Conservation (phyloP, 768 basidiomycete genomes). For the Lanmaoa pseudosensibilis region DNA sequence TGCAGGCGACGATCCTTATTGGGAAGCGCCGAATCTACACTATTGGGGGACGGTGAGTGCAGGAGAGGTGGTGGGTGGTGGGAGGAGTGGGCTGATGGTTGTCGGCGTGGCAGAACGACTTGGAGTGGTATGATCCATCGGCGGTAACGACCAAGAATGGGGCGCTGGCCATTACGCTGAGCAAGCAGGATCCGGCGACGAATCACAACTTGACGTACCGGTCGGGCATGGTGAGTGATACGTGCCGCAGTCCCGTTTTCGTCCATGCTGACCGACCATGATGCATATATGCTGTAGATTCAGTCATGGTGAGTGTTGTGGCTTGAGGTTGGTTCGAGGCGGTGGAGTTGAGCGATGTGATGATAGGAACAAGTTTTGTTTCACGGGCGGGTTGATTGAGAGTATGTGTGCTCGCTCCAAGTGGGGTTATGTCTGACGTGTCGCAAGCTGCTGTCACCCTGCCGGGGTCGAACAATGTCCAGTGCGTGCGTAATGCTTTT, state of each 20-base stretch:
- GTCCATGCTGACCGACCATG: conserved; percentile 28
- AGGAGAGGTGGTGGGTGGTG: no score
- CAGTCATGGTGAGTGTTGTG: conserved; percentile 29
- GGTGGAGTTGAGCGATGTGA: conserved; percentile 1
- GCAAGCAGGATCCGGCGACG: conserved; percentile 37
- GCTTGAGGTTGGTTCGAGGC: background rate
- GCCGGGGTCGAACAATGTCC: conserved; percentile 43
- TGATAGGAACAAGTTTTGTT: conserved; percentile 69
- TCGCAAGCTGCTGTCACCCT: conserved; percentile 37
- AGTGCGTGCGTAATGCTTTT: conserved; percentile 18
- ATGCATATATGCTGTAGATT: conserved; percentile 17
- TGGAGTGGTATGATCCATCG: conserved; percentile 63
- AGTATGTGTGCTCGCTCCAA: conserved; percentile 13
- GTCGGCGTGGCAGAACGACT: conserved; percentile 29
- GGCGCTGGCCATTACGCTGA: conserved; percentile 49
- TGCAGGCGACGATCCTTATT: conserved; percentile 68
- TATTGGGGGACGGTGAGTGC: conserved; percentile 61
- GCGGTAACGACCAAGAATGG: conserved; percentile 54
- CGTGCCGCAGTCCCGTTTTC: background rate
- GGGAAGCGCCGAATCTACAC: conserved; percentile 54
- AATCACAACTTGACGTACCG: conserved; percentile 52
- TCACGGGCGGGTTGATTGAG: conserved; percentile 76
- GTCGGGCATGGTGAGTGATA: conserved; percentile 36
- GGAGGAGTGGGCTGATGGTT: conserved; percentile 3
- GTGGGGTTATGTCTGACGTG: conserved; percentile 1